Percentiles rank a stretch among this genome's conserved stretches.
These are phyloP conservation scores for Fusarium lateritium DNA, from an alignment of 2,329 filamentous ascomycete genomes.

Conservation along the genomic window DNA sequence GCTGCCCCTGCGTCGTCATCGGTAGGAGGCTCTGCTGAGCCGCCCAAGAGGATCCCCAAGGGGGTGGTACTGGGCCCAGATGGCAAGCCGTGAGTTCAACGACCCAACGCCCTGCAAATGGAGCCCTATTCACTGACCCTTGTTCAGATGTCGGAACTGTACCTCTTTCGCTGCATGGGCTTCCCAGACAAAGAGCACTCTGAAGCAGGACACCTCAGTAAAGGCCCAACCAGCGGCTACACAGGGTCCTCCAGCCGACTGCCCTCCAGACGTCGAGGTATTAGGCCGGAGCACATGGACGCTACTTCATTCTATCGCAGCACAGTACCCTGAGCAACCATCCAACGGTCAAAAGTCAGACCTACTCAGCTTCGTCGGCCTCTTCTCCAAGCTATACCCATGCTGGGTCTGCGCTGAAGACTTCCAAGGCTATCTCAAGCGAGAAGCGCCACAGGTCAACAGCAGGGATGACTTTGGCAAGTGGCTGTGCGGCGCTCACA, in stretches of 20 bases:
- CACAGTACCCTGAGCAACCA: conserved; percentile 83
- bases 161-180: conserved; percentile 63
- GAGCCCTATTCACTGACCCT: conserved; percentile 34
- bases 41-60: conserved; percentile 73
- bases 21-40: conserved; percentile 48
- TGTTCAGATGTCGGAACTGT: conserved; percentile 53
- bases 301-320: conserved; percentile 91
- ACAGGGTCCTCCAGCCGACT: conserved; percentile 71
- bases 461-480: conserved; percentile 79
- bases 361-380: conserved; percentile 80
- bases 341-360: conserved; percentile 79
- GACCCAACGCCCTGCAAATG: conserved; percentile 22
- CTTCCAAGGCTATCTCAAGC: conserved; percentile 85
- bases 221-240: conserved; percentile 53
- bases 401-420: conserved; percentile 97
- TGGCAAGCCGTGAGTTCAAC: conserved; percentile 81
- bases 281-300: conserved; percentile 95
- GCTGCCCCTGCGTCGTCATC: conserved; percentile 37
- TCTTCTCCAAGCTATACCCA: conserved; percentile 91
- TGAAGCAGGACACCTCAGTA: conserved; percentile 50
- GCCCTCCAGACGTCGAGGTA: conserved; percentile 89
- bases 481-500: conserved; percentile 90
- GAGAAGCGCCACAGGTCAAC: conserved; percentile 74
- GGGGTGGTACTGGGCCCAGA: conserved; percentile 83
- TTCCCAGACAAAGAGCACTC: conserved; percentile 65